Conservation (phyloP, 345 rosid species). For the Aquilaria yunnanensis region DNA sequence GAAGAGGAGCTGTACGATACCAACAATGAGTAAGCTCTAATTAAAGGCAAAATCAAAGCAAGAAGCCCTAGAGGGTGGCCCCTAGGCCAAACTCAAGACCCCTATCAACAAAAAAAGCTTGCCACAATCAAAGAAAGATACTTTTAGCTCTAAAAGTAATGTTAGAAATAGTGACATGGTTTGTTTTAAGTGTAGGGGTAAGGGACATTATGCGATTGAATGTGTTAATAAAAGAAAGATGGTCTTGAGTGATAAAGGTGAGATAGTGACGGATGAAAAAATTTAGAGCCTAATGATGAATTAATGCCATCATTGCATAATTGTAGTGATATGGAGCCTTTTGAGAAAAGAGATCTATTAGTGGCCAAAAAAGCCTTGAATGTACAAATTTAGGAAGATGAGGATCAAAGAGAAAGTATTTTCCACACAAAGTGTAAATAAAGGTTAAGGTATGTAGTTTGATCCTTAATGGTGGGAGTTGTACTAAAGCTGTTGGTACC, state of each 20-base stretch:
- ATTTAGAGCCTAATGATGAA: too few species aligned
- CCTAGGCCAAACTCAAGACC: background rate
- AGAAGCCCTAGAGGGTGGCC: too few species aligned
- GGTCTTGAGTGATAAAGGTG: background rate
- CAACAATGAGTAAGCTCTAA: too few species aligned
- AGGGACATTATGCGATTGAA: background rate
- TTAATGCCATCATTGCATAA: background rate
- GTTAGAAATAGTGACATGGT: background rate
- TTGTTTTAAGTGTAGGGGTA: background rate
- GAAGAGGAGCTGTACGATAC: background rate
- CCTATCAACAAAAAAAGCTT: background rate
- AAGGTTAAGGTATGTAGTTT: too few species aligned
- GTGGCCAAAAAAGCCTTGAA: too few species aligned
- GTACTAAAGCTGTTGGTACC: slow-evolving; percentile 1
- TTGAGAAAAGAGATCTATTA: background rate
- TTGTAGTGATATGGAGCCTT: background rate
- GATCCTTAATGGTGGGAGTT: background rate
- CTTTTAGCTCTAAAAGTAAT: background rate
- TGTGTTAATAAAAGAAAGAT: background rate
- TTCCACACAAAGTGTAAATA: background rate
- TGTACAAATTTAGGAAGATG: too few species aligned
- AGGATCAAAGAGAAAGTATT: background rate
- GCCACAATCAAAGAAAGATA: background rate
- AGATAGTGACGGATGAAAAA: background rate
- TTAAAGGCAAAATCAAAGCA: too few species aligned